These are phyloP conservation scores for Penicillium soppii DNA, from an alignment of 495 filamentous ascomycete species.

Conservation along the genomic window DNA sequence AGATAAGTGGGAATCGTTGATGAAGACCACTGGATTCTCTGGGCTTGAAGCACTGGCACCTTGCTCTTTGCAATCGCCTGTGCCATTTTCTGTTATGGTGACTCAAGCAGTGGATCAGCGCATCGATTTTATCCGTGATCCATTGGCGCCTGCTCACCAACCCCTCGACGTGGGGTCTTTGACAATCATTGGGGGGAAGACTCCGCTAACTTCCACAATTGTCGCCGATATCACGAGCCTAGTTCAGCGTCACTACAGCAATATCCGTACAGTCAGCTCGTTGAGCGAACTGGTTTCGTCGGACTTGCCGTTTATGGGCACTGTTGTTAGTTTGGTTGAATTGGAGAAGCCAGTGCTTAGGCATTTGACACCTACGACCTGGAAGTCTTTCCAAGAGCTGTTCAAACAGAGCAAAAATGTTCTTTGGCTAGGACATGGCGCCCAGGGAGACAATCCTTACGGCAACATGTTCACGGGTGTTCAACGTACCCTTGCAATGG, in stretches of 20 bases:
- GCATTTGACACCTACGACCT: conserved; percentile 22
- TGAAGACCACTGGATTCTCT: conserved; percentile 45
- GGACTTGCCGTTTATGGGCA: conserved; percentile 21
- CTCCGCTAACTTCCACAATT: conserved; percentile 8
- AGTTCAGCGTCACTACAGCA: conserved; percentile 10
- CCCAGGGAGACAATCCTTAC: conserved; percentile 31
- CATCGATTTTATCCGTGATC: conserved; percentile 30
- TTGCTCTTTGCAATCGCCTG: conserved; percentile 5
- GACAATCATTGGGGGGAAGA: conserved; percentile 27
- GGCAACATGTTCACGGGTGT: conserved; percentile 40
- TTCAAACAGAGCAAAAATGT: conserved; percentile 36
- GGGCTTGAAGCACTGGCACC: conserved; percentile 41
- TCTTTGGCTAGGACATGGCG: conserved; percentile 39
- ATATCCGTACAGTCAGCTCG: conserved; percentile 8
- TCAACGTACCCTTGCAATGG: conserved; percentile 27
- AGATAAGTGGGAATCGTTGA: conserved; percentile 36
- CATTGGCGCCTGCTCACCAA: conserved; percentile 9
- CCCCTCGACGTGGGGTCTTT: conserved; percentile 15
- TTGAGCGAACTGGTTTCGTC: conserved; percentile 12
- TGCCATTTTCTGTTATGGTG: conserved; percentile 41
- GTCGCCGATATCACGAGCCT: conserved; percentile 7
- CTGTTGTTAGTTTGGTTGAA: conserved; percentile 46
- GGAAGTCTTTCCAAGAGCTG: conserved; percentile 25
- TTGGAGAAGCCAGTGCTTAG: conserved; percentile 43
- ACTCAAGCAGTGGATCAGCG: conserved; percentile 46